Evolutionary conservation across 176 grass and related monocot species (phyloP).

Genomic region (Olyra latifolia): DNA sequence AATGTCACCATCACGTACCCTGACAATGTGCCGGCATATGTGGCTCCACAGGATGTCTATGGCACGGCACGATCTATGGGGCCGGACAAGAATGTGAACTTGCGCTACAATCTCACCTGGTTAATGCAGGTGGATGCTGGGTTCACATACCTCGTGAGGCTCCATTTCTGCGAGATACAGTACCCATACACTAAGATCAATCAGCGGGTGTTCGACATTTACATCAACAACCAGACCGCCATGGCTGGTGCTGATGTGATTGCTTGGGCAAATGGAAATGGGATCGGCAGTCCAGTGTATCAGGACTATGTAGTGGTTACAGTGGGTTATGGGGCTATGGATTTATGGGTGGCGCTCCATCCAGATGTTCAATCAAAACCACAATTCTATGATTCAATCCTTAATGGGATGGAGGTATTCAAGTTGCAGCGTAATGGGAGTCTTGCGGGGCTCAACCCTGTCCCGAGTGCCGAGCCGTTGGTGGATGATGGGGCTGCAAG

Average conservation of each 20-base stretch:
- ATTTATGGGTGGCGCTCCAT: conserved; percentile 71
- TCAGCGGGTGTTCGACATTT: conserved; percentile 74
- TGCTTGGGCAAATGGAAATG: neutral
- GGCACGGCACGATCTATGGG: conserved; percentile 84
- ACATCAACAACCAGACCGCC: conserved; percentile 73
- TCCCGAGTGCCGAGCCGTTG: neutral
- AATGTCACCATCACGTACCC: conserved; percentile 68
- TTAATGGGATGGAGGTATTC: conserved; percentile 93
- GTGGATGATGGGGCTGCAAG: neutral
- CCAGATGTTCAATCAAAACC: conserved; percentile 38
- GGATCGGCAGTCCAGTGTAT: conserved; percentile 54
- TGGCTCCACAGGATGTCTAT: conserved; percentile 71
- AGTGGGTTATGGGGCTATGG: conserved; percentile 42
- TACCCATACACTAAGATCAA: conserved; percentile 47
- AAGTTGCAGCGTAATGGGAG: conserved; percentile 71
- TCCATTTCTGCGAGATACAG: conserved; percentile 97
- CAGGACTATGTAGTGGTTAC: conserved; percentile 63
- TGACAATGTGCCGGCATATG: conserved; percentile 40
- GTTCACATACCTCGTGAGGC: conserved; percentile 66
- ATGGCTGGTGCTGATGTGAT: conserved; percentile 56
- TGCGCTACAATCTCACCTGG: conserved; percentile 80
- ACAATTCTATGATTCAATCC: conserved; percentile 62
- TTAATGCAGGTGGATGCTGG: conserved; percentile 76
- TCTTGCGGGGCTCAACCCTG: conserved; percentile 79
- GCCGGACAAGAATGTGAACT: conserved; percentile 47